phyloP scores from a whole-genome alignment of 768 basidiomycete species.

The Leccinum subgranulosum region DNA sequence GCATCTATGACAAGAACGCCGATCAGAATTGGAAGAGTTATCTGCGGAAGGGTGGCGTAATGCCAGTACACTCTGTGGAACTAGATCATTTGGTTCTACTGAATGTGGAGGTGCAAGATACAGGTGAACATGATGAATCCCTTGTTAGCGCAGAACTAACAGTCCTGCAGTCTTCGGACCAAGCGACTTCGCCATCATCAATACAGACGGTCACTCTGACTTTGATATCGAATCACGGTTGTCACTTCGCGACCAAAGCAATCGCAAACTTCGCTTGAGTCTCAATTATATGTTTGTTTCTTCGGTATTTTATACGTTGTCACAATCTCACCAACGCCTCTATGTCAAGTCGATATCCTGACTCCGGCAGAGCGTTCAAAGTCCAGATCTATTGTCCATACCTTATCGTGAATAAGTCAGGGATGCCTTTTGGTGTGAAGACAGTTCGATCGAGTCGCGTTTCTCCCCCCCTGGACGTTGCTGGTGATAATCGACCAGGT shows the following conservation, averaged over 20 bases:
- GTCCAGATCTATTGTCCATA: slow-evolving; percentile 94
- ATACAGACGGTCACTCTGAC: slow-evolving; percentile 87
- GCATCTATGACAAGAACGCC: slow-evolving; percentile 95
- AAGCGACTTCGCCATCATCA: slow-evolving; percentile 97
- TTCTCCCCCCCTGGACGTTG: slow-evolving; percentile 69
- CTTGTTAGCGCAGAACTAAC: slow-evolving; percentile 1
- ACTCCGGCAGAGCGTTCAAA: slow-evolving; percentile 94
- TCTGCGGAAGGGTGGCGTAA: slow-evolving; percentile 86
- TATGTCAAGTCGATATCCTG: slow-evolving; percentile 60
- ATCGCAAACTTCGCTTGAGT: slow-evolving; percentile 73
- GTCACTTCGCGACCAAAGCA: slow-evolving; percentile 66
- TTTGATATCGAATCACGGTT: slow-evolving; percentile 77
- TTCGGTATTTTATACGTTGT: background rate
- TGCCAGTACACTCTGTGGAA: slow-evolving; percentile 96
- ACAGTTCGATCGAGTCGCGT: slow-evolving; percentile 61
- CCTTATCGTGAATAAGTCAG: slow-evolving; percentile 90
- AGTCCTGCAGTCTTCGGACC: slow-evolving; percentile 70
- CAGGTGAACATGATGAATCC: slow-evolving; percentile 47
- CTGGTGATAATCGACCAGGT: slow-evolving; percentile 77
- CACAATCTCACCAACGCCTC: slow-evolving; percentile 5
- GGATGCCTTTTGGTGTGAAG: slow-evolving; percentile 72
- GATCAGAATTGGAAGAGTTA: slow-evolving; percentile 95
- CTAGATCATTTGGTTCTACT: slow-evolving; percentile 84
- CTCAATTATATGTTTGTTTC: slow-evolving; percentile 87
- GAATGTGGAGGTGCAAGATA: slow-evolving; percentile 89